Percentiles rank a stretch among this genome's conserved stretches.
Conservation (phyloP, 441 rosid species). For the Euphorbia neoarborescens region DNA sequence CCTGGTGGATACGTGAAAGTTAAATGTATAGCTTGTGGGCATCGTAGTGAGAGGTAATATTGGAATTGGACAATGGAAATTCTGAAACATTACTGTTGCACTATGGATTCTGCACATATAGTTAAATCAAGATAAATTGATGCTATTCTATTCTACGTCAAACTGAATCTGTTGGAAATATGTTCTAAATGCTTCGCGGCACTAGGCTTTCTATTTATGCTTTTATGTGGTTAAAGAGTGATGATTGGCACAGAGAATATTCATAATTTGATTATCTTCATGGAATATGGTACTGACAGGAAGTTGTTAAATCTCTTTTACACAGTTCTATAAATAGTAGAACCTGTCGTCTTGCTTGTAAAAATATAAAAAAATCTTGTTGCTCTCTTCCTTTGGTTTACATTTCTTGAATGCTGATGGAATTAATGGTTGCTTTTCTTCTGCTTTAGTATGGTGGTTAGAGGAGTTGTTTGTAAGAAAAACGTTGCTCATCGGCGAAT, state of each 20-base stretch:
- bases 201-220: slow-evolving; percentile 8
- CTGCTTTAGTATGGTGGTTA: slow-evolving; percentile 50
- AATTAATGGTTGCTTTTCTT: not conserved
- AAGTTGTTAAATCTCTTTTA: not conserved
- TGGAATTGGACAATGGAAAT: not conserved
- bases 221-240: slow-evolving; percentile 14
- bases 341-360: not conserved
- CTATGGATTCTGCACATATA: not conserved
- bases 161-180: slow-evolving; percentile 11
- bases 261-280: slow-evolving; percentile 8
- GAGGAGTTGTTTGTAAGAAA: slow-evolving; percentile 97
- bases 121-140: slow-evolving; percentile 3
- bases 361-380: not conserved
- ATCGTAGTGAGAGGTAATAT: slow-evolving; percentile 67
- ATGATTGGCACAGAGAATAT: not conserved
- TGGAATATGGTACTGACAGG: not conserved
- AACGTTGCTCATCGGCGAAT: slow-evolving; percentile 92
- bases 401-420: slow-evolving; percentile 29
- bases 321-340: not conserved
- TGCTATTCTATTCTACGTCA: slow-evolving; percentile 3
- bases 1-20: slow-evolving; percentile 96
- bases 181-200: slow-evolving; percentile 13
- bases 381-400: slow-evolving; percentile 7
- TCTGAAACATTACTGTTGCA: not conserved
- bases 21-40: slow-evolving; percentile 85